Evolutionary conservation across 2,329 filamentous ascomycete species (phyloP), one percentile per base, ranked within the genome.

Genomic region (Colletotrichum nymphaeae): DNA sequence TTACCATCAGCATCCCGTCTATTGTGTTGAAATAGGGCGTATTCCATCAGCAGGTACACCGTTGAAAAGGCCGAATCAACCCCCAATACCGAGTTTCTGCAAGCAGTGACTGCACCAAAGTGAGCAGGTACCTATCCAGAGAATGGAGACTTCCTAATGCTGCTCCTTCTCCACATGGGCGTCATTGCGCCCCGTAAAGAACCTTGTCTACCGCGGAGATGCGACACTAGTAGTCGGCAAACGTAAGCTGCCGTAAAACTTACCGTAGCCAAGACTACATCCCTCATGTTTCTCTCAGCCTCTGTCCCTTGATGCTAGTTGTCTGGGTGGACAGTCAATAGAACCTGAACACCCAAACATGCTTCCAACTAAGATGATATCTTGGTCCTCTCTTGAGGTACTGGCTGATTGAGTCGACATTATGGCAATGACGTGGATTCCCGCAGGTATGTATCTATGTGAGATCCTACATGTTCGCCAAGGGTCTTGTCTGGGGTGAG

Each of bases 121-220:
- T 49, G 19, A 49, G 19, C 4, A 26, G 26, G 26, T 49, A 9
- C 19, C 3, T 42, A 7, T 42, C 8, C 42, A 49, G 19, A 4
- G 19, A 11, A 49, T n/a, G n/a, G 42, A 22, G 16, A 22, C 19
- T 49, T 49, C 42, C 42, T 22, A 19, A 8, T 49, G n/a, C n/a
- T 56, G 19, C 22, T 11, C 16, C 30, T 63, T 72, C 58, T 59
- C 69, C 69, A 72, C 65, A 57, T 28, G 32, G 30, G 65, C 65
- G 66, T 72, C 69, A 69, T 72, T 69, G 53, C 66, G 59, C 59
- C 28, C 53, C 32, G 65, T 46, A 69, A 46, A 42, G 66, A 72
- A 55, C 24, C 58, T 53, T 64, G 32, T 42, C 55, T 46, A 69
- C 24, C 32, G 52, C 32, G 49, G 32, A 53, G 53, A 35, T 62